phyloP scores from a whole-genome alignment of 768 basidiomycete genomes.

The Phanerodontia chrysosporium region DNA sequence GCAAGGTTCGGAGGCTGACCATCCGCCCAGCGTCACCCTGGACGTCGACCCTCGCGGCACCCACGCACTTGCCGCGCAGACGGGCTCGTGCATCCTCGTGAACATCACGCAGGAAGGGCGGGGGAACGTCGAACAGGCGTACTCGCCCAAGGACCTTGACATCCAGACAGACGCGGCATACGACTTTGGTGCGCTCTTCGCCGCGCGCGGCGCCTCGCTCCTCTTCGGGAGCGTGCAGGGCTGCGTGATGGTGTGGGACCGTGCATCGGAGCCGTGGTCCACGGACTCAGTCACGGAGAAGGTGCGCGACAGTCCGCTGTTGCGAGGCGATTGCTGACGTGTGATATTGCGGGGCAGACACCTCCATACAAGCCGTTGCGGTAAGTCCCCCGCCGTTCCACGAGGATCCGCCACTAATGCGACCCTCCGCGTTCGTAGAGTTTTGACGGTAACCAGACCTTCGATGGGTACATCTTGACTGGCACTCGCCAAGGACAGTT shows the following conservation, averaged over 20 bases:
- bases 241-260: slow-evolving; percentile 62
- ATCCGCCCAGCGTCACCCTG: slow-evolving; percentile 41
- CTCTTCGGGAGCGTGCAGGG: slow-evolving; percentile 53
- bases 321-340: neutral
- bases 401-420: neutral
- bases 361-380: slow-evolving; percentile 30
- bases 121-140: slow-evolving; percentile 51
- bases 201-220: slow-evolving; percentile 47
- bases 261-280: slow-evolving; percentile 46
- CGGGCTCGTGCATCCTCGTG: slow-evolving; percentile 47
- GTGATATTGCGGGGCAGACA: slow-evolving; percentile 19
- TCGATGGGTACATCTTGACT: slow-evolving; percentile 44
- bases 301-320: slow-evolving; percentile 33
- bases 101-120: slow-evolving; percentile 46
- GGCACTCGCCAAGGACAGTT: slow-evolving; percentile 53
- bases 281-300: slow-evolving; percentile 58
- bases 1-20: neutral
- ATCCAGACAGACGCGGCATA: slow-evolving; percentile 15
- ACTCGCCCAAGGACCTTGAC: slow-evolving; percentile 36
- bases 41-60: slow-evolving; percentile 46
- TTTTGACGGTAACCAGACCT: slow-evolving; percentile 38
- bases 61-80: slow-evolving; percentile 50
- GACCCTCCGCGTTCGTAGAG: slow-evolving; percentile 29
- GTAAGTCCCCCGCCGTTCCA: slow-evolving; percentile 21
- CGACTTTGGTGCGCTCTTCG: slow-evolving; percentile 50